Percentiles rank a stretch among this genome's conserved stretches.
These are phyloP conservation scores for Thermomyces lanuginosus DNA, from an alignment of 2,329 filamentous ascomycete species.

Conservation along the genomic window DNA sequence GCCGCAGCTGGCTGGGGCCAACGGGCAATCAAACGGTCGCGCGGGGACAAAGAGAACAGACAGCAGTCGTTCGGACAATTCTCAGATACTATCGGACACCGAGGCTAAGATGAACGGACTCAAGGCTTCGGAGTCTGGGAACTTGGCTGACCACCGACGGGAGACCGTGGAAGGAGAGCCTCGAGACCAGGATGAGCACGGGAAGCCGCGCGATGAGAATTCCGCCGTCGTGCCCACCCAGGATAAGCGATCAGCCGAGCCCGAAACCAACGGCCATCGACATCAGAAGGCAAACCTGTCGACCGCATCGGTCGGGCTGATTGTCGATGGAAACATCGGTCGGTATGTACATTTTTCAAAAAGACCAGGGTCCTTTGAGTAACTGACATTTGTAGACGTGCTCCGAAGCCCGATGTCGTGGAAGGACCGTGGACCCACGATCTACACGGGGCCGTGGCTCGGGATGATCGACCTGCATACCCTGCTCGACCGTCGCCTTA, in stretches of 20 bases:
- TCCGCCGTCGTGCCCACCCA: conserved; percentile 92
- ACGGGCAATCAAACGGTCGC: conserved; percentile 10
- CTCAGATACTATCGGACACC: conserved; percentile 35
- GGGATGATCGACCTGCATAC: conserved; percentile 20
- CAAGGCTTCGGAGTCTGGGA: conserved; percentile 31
- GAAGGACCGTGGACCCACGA: conserved; percentile 82
- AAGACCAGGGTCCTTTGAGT: conserved; percentile 1
- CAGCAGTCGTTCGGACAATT: conserved; percentile 13
- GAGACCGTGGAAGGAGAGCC: conserved; percentile 60
- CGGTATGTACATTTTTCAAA: conserved; percentile 25
- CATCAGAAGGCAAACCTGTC: conserved; percentile 35
- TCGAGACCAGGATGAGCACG: conserved; percentile 80
- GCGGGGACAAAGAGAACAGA: conserved; percentile 14
- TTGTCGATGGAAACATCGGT: conserved; percentile 27
- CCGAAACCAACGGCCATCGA: conserved; percentile 60
- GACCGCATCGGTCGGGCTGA: conserved; percentile 37
- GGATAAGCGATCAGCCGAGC: conserved; percentile 69
- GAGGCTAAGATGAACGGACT: conserved; percentile 46
- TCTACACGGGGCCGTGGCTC: conserved; percentile 56
- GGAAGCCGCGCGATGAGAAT: conserved; percentile 71
- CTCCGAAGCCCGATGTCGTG: conserved; percentile 36
- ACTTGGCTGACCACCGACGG: no score
- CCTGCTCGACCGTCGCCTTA: conserved; percentile 13
- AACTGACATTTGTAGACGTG: conserved; percentile 23
- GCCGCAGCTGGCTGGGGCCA: conserved; percentile 6